Percentiles rank a stretch among this genome's conserved stretches.
Conservation (phyloP, 441 rosid species). For the Populus hybrid region DNA sequence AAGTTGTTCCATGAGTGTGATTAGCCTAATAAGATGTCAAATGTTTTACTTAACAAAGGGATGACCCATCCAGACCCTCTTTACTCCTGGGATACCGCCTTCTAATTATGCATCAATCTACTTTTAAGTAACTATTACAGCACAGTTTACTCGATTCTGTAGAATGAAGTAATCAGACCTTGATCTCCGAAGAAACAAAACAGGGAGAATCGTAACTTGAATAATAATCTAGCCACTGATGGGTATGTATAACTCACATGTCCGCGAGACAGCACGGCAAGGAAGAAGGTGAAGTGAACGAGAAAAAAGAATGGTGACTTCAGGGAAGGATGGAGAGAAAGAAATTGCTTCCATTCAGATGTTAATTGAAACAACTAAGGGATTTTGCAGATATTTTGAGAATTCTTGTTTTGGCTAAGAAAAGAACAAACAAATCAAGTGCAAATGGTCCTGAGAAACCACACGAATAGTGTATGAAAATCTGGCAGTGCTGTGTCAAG, state of each 20-base stretch:
- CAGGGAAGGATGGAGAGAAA: background rate
- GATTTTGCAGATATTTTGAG: slow-evolving; percentile 7
- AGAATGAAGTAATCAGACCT: background rate
- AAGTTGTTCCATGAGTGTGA: too few species aligned
- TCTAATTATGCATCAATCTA: background rate
- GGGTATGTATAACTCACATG: too few species aligned
- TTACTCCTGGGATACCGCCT: background rate
- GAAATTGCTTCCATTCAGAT: background rate
- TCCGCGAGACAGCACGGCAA: background rate
- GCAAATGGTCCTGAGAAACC: background rate
- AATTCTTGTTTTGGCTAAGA: background rate
- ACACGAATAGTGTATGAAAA: background rate
- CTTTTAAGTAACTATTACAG: background rate
- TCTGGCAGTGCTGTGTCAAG: background rate
- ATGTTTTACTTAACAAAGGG: too few species aligned
- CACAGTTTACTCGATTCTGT: background rate
- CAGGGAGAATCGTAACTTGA: background rate
- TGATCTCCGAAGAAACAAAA: background rate
- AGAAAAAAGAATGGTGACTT: background rate
- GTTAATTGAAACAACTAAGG: background rate
- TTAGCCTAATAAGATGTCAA: too few species aligned
- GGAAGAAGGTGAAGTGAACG: background rate
- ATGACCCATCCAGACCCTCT: too few species aligned
- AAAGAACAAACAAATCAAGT: background rate
- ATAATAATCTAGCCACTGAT: background rate